Evolutionary conservation across 768 basidiomycete species (phyloP).

Genomic region (Porphyrellus cyaneotinctus): DNA sequence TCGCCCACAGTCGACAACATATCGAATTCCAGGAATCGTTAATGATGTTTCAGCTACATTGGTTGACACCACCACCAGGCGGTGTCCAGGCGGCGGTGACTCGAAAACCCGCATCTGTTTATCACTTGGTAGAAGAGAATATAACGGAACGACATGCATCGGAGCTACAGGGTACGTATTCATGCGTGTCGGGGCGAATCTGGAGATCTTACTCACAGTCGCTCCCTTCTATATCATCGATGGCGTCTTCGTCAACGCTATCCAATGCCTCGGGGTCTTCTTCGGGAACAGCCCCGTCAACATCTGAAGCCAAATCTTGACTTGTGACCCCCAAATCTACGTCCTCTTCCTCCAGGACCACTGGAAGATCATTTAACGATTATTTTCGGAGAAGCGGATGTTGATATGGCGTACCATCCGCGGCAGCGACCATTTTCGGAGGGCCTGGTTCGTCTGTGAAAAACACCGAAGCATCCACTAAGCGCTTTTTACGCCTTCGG

Average conservation of each 20-base stretch:
- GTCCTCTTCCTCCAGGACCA: constrained; percentile 79
- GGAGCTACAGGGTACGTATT: constrained; percentile 51
- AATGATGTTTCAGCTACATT: constrained; percentile 97
- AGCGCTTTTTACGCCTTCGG: constrained; percentile 38
- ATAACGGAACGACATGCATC: constrained; percentile 92
- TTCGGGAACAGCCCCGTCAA: constrained; percentile 55
- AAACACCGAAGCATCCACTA: constrained; percentile 24
- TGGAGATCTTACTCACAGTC: constrained; percentile 46
- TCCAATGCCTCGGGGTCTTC: constrained; percentile 73
- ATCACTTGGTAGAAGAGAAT: constrained; percentile 88
- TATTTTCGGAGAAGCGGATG: neutral
- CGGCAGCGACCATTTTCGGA: constrained; percentile 14
- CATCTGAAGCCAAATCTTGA: constrained; percentile 62
- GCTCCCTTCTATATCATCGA: constrained; percentile 56
- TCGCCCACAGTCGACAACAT: constrained; percentile 95
- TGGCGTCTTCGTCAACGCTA: constrained; percentile 61
- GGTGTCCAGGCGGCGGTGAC: constrained; percentile 71
- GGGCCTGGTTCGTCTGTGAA: constrained; percentile 26
- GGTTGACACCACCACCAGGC: constrained; percentile 91
- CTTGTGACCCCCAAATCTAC: constrained; percentile 56
- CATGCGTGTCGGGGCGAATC: constrained; percentile 1
- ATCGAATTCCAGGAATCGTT: constrained; percentile 94
- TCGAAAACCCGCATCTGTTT: constrained; percentile 94
- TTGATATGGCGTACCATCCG: constrained; percentile 12
- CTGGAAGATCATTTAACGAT: constrained; percentile 31